Evolutionary conservation across 495 filamentous ascomycete species (phyloP).

Genomic region (Penicillium malachiteum): DNA sequence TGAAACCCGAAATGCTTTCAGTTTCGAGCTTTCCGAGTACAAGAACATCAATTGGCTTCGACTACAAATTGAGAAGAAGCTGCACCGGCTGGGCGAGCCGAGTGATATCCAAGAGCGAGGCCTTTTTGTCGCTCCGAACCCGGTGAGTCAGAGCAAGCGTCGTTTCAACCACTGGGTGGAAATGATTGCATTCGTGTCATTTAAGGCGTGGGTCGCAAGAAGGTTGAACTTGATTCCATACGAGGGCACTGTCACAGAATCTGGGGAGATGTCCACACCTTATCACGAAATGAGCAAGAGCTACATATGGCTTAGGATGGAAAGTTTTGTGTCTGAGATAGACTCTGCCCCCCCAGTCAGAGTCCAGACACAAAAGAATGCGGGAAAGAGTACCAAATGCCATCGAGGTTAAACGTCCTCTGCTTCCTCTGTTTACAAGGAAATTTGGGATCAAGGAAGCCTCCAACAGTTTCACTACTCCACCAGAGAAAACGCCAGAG

Average conservation of each 20-base stretch:
- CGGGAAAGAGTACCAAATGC: no score
- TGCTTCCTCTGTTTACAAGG: background rate
- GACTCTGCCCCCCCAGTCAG: background rate
- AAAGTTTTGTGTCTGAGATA: background rate
- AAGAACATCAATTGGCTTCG: conserved; percentile 27
- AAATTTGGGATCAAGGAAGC: background rate
- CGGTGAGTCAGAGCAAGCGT: conserved; percentile 20
- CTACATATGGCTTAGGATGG: no score
- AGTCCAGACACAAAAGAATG: background rate
- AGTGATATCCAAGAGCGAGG: conserved; percentile 17
- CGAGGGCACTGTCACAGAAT: no score
- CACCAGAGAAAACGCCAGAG: background rate
- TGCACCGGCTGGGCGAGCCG: conserved; percentile 14
- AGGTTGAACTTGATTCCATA: background rate
- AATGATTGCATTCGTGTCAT: background rate
- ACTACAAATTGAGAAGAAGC: conserved; percentile 19
- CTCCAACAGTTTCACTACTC: background rate
- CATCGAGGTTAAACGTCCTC: background rate
- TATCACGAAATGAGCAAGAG: no score
- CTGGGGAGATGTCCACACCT: no score
- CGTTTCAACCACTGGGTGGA: conserved; percentile 20
- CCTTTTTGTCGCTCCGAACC: conserved; percentile 17
- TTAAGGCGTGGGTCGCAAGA: background rate
- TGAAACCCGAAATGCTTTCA: conserved; percentile 4
- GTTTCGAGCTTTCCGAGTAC: background rate